Percentiles rank a stretch among this genome's conserved stretches.
phyloP scores from a whole-genome alignment of 345 rosid genomes.

The Salix dunnii region DNA sequence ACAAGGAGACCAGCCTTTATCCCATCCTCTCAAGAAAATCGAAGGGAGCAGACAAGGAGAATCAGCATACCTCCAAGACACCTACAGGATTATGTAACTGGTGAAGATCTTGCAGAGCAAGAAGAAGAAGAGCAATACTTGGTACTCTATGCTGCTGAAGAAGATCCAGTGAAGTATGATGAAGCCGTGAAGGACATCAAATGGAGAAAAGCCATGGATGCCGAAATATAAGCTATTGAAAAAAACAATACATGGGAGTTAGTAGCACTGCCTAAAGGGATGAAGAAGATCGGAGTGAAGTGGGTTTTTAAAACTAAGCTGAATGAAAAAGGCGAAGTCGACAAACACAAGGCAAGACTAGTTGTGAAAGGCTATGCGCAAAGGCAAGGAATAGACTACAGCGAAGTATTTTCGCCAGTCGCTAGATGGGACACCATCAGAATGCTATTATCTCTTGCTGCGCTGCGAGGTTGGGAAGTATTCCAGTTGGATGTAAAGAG shows the following conservation, averaged over 20 bases:
- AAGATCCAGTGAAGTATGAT: background rate
- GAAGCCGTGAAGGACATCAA: background rate
- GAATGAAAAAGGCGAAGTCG: background rate
- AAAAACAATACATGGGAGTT: slow-evolving; percentile 9
- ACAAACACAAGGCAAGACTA: background rate
- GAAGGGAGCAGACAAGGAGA: too few species aligned
- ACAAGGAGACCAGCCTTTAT: too few species aligned
- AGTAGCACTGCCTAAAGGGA: background rate
- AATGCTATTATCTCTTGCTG: background rate
- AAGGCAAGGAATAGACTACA: background rate
- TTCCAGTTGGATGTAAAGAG: background rate
- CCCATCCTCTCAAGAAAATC: too few species aligned
- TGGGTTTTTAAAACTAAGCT: background rate
- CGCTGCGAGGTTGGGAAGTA: background rate
- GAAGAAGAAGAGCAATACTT: too few species aligned
- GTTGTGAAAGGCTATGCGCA: slow-evolving; percentile 1
- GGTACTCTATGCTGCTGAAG: too few species aligned
- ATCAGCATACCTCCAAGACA: too few species aligned
- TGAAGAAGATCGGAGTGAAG: background rate
- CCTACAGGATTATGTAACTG: too few species aligned
- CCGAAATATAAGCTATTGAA: slow-evolving; percentile 5
- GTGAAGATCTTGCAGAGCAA: too few species aligned
- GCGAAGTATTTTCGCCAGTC: background rate
- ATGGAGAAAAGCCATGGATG: slow-evolving; percentile 2
- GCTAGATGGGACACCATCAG: slow-evolving; percentile 5